Base-by-base conservation (phyloP, 257 asterid genomes). In the Solanum rostratum region DNA sequence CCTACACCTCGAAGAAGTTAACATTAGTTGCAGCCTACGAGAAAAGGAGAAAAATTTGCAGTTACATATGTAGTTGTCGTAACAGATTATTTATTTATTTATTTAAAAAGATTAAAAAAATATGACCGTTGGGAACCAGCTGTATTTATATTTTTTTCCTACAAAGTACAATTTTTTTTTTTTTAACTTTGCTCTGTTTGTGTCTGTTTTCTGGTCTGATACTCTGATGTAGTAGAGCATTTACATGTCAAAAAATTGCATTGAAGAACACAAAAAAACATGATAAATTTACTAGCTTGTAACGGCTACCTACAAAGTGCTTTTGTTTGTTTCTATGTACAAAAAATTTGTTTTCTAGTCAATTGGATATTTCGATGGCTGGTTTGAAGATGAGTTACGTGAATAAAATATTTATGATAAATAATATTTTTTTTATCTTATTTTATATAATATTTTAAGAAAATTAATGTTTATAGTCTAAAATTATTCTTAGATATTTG, bases 101-200 rank as follows among this genome's bases (percentile, higher is more conserved):
- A 60, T 33, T 33, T 33, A 33, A 33, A 30, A 52, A 18, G 65
- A 81, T 11, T 27, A 50, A 45, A 43, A 24, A 2, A 73, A 88
- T 87, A 86, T 85, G 94, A 92, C 96, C 94, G 93, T 91, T 92
- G 95, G 95, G 86, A 86, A 83, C 90, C 93, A 90, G 93, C 91
- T 90, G 94, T 88, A 87, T 84, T 86, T 82, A 83, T 60, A 29
- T 22, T 62, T 65, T 30, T 85, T 84, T 79, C 89, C 88, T 89
- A 89, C 90, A 30, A 7, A 82, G 60, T 52, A 45, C 73, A 13
- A 88, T 79, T 84, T 79, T 87, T 66, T 84, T 59, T 37, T 60
- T 45, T 37, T 30, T 24, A 5, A 59, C 18, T 46, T 50, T 55
- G 53, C 54, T 45, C 68, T 20, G 43, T 59, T 2, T 22, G 4